A percentile compares a stretch with the other conserved stretches of the same genome.
These are phyloP conservation scores for Diaporthe humulicola DNA, from an alignment of 2,329 filamentous ascomycete species.

Conservation along the genomic window DNA sequence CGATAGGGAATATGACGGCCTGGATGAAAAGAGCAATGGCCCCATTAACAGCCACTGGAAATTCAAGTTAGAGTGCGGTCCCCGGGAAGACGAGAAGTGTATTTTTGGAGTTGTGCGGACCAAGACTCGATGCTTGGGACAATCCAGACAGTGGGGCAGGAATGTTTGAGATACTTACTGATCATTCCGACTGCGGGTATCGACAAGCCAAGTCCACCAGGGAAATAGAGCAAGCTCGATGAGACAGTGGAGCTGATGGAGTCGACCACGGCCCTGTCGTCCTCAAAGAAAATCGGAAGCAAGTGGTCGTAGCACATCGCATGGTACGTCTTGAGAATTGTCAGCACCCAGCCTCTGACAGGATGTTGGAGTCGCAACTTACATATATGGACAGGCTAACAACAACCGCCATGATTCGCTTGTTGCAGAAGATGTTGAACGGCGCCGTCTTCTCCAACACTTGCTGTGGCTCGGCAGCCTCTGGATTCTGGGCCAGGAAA, in stretches of 20 bases:
- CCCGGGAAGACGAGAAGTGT: background rate
- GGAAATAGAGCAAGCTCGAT: constrained; percentile 66
- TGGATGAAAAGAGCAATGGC: constrained; percentile 71
- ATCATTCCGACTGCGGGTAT: constrained; percentile 68
- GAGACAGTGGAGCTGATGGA: constrained; percentile 44
- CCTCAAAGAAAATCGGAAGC: constrained; percentile 92
- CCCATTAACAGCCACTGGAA: constrained; percentile 59
- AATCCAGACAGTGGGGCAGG: background rate
- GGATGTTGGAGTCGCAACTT: background rate
- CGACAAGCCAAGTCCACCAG: constrained; percentile 73
- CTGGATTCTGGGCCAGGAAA: constrained; percentile 63
- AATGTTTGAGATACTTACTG: background rate
- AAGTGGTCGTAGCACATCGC: constrained; percentile 96
- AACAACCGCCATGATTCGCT: constrained; percentile 80
- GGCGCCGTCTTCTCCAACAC: constrained; percentile 47
- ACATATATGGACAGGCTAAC: constrained; percentile 85
- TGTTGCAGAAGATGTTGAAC: constrained; percentile 61
- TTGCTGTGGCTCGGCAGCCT: constrained; percentile 53
- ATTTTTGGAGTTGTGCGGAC: too few relatives aligned
- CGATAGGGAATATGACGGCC: constrained; percentile 71
- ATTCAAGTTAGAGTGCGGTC: constrained; percentile 33
- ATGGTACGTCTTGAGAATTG: constrained; percentile 75
- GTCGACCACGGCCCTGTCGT: constrained; percentile 66
- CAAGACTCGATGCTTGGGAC: background rate
- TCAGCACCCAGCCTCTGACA: constrained; percentile 2